A percentile compares a stretch with the other conserved stretches of the same genome.
These are phyloP conservation scores for Helichrysum umbraculigerum DNA, from an alignment of 129 eudicot species.

Conservation along the genomic window DNA sequence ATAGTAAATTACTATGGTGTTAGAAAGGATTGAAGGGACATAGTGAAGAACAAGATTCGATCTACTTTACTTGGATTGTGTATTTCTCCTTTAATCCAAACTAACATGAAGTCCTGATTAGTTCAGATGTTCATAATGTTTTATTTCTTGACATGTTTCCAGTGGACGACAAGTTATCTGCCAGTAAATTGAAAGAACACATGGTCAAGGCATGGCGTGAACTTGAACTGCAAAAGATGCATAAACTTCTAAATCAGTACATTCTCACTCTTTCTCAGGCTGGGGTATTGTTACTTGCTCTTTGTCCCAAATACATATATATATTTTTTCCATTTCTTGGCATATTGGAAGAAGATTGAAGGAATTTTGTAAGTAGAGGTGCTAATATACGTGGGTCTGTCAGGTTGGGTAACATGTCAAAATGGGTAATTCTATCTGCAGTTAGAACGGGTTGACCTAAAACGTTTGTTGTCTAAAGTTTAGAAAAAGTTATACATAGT, in stretches of 20 bases:
- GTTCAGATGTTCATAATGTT: neutral
- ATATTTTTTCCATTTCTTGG: neutral
- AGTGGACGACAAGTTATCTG: constrained; percentile 54
- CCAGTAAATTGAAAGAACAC: constrained; percentile 47
- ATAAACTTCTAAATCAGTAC: constrained; percentile 61
- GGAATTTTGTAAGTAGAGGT: neutral
- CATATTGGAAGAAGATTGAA: constrained; percentile 7
- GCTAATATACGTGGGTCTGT: neutral
- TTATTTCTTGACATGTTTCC: constrained; percentile 23
- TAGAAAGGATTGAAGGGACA: neutral
- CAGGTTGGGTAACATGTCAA: neutral
- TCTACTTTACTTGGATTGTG: neutral
- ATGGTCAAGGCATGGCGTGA: constrained; percentile 52
- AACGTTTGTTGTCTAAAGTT: neutral
- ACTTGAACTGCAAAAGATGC: constrained; percentile 51
- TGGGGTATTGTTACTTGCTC: constrained; percentile 47
- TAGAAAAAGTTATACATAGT: neutral
- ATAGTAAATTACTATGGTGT: neutral
- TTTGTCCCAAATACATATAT: neutral
- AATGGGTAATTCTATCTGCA: neutral
- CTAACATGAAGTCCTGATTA: neutral
- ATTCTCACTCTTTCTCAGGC: constrained; percentile 45
- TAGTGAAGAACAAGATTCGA: neutral
- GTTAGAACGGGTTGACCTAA: neutral
- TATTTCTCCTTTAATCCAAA: neutral